Evolutionary conservation across 1,284 basidiomycete genomes (phyloP).

Genomic region (Heterobasidion annosum): DNA sequence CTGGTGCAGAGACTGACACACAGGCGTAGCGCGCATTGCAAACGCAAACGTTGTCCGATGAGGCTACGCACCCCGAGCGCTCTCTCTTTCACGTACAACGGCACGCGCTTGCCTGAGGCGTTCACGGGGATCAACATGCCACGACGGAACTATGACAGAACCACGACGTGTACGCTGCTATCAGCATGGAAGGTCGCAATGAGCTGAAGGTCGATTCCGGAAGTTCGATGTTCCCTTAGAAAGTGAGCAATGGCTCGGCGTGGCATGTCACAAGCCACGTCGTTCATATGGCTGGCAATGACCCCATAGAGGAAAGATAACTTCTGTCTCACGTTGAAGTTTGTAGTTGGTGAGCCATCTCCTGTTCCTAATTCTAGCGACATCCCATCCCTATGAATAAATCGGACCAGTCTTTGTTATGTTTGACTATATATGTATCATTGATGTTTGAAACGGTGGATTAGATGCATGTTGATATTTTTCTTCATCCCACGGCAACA

Average conservation of each 20-base stretch:
- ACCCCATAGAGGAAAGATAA: slow-evolving; percentile 17
- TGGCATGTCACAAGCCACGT: slow-evolving; percentile 53
- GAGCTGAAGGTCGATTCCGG: slow-evolving; percentile 61
- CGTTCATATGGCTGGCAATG: slow-evolving; percentile 23
- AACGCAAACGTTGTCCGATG: slow-evolving; percentile 50
- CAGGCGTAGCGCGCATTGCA: slow-evolving; percentile 21
- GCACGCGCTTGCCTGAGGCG: slow-evolving; percentile 43
- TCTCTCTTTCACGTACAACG: slow-evolving; percentile 64
- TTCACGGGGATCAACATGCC: slow-evolving; percentile 53
- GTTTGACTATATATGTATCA: no score
- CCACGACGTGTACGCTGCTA: slow-evolving; percentile 54
- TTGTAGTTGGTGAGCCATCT: no score
- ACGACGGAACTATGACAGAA: slow-evolving; percentile 15
- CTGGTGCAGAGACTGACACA: slow-evolving; percentile 49
- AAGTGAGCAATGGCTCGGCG: slow-evolving; percentile 50
- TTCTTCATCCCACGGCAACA: no score
- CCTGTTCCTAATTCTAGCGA: no score
- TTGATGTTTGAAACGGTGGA: no score
- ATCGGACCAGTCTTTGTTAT: no score
- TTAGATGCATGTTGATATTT: no score
- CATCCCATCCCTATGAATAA: no score
- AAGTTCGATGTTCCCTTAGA: slow-evolving; percentile 45
- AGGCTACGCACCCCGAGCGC: slow-evolving; percentile 45
- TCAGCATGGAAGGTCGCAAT: slow-evolving; percentile 48
- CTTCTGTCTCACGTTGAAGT: slow-evolving; percentile 19